phyloP scores from a whole-genome alignment of 176 grass and related monocot species.

The Alloteropsis semialata region DNA sequence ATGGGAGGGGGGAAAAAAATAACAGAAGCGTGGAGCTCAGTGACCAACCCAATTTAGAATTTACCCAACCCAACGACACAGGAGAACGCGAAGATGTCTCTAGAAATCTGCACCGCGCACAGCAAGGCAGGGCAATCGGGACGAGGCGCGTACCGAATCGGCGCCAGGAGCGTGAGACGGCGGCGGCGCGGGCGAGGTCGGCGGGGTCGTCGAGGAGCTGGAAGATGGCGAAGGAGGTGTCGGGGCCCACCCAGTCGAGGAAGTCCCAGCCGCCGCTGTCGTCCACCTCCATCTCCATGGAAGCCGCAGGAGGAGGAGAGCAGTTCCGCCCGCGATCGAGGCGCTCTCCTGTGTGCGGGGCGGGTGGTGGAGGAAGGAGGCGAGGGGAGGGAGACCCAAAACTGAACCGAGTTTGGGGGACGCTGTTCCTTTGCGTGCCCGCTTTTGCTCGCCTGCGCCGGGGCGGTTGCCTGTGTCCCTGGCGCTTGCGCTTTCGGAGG shows the following conservation, averaged over 20 bases:
- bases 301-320: background rate
- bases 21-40: background rate
- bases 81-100: too few species aligned
- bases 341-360: too few species aligned
- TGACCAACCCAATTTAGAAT: background rate
- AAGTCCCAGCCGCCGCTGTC: slow-evolving; percentile 35
- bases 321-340: too few species aligned
- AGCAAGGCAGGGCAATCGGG: background rate
- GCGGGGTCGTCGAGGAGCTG: slow-evolving; percentile 46
- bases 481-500: too few species aligned
- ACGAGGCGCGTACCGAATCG: slow-evolving; percentile 32
- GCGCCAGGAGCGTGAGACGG: slow-evolving; percentile 82
- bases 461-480: background rate
- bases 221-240: slow-evolving; percentile 55
- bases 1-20: background rate
- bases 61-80: background rate
- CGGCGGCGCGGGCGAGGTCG: slow-evolving; percentile 56
- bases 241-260: slow-evolving; percentile 57
- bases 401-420: background rate
- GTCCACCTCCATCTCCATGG: slow-evolving; percentile 16
- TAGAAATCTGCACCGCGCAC: too few species aligned
- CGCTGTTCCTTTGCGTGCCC: background rate
- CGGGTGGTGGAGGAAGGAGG: background rate
- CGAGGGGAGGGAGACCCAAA: background rate
- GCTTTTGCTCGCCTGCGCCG: background rate